Conservation (phyloP, 208 protist genomes). For the Acanthamoeba sp. region DNA sequence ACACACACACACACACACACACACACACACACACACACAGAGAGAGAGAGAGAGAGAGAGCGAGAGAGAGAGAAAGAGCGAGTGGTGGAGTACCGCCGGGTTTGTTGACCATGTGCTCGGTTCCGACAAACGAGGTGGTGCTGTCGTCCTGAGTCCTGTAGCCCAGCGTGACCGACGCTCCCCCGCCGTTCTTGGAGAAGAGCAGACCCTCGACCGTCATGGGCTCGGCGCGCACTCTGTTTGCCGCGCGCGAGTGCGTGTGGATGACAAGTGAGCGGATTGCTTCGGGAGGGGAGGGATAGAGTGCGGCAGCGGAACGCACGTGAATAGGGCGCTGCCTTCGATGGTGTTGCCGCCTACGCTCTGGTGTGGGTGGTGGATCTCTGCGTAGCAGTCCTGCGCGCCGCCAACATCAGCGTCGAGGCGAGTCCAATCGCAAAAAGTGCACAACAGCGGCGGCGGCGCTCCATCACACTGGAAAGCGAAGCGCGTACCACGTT, state of each 20-base stretch:
- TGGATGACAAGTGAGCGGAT: background rate
- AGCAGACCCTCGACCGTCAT: constrained; percentile 13
- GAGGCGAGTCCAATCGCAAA: too few species aligned
- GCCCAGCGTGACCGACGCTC: constrained; percentile 27
- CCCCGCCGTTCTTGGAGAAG: constrained; percentile 48
- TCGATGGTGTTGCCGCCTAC: background rate
- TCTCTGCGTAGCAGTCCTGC: constrained; percentile 52
- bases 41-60: background rate
- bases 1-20: too few species aligned
- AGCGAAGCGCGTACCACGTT: background rate
- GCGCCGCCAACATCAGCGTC: too few species aligned
- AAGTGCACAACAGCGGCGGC: too few species aligned
- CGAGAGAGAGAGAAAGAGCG: too few species aligned
- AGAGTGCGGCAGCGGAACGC: background rate
- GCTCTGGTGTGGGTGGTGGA: background rate
- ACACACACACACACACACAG: too few species aligned
- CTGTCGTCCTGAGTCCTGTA: background rate
- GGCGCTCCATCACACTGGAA: background rate
- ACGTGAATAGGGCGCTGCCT: constrained; percentile 24
- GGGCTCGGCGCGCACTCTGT: background rate
- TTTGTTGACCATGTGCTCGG: background rate
- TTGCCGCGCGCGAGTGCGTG: too few species aligned
- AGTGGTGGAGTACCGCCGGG: background rate
- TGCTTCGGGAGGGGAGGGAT: background rate
- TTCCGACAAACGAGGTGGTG: background rate